These are phyloP conservation scores for Cercospora nicotianae DNA, from an alignment of 2,329 filamentous ascomycete genomes.

Conservation along the genomic window DNA sequence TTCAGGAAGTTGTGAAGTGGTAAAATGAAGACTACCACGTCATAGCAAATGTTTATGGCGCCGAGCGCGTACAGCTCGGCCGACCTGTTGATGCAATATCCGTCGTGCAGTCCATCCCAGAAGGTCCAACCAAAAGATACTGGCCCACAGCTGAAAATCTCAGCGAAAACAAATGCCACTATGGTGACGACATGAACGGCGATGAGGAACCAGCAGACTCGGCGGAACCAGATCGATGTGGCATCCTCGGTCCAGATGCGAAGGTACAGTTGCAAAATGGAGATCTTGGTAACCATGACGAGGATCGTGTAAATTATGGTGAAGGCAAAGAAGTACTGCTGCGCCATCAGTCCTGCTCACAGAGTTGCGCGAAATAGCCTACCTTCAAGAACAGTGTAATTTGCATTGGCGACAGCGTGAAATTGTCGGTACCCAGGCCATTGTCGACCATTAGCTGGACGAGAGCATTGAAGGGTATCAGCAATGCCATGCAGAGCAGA, in stretches of 20 bases:
- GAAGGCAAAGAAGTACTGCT: conserved; percentile 25
- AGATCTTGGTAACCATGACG: conserved; percentile 26
- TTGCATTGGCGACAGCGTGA: conserved; percentile 19
- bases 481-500: conserved; percentile 16
- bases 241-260: conserved; percentile 27
- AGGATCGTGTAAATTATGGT: conserved; percentile 25
- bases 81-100: conserved; percentile 21
- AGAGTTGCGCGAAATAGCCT: too few relatives aligned
- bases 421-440: conserved; percentile 24
- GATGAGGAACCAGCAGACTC: conserved; percentile 22
- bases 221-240: conserved; percentile 24
- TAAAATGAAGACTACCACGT: conserved; percentile 27
- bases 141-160: conserved; percentile 23
- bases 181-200: conserved; percentile 20
- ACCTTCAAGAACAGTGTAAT: conserved; percentile 24
- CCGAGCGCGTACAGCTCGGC: conserved; percentile 24
- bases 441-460: conserved; percentile 25
- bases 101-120: conserved; percentile 25
- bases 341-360: not conserved
- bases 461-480: conserved; percentile 21
- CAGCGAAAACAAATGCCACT: conserved; percentile 20
- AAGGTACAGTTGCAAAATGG: conserved; percentile 25
- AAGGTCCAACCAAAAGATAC: conserved; percentile 20
- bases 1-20: conserved; percentile 28
- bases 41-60: conserved; percentile 27